phyloP scores from a whole-genome alignment of 345 rosid genomes.

The Salix arbutifolia region DNA sequence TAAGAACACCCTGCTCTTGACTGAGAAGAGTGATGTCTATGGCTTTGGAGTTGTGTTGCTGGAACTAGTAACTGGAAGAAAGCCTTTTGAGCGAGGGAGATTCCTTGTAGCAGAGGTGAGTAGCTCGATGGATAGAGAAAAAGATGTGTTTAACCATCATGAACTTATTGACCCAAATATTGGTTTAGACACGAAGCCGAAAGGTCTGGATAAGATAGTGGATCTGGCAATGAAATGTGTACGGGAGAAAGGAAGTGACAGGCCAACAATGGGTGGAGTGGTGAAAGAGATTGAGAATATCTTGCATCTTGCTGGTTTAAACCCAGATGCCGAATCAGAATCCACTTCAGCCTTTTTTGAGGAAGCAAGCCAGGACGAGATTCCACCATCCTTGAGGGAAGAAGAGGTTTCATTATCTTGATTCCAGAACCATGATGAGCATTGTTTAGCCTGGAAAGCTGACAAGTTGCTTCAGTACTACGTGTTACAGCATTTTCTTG shows the following conservation, averaged over 20 bases:
- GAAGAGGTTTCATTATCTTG: too few relatives aligned
- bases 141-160: slow-evolving; percentile 51
- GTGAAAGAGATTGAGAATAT: slow-evolving; percentile 29
- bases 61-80: slow-evolving; percentile 65
- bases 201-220: slow-evolving; percentile 19
- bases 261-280: slow-evolving; percentile 29
- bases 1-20: slow-evolving; percentile 79
- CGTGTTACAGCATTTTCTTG: too few relatives aligned
- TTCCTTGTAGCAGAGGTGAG: slow-evolving; percentile 77
- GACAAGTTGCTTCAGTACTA: too few relatives aligned
- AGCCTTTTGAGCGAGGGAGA: slow-evolving; percentile 71
- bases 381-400: too few relatives aligned
- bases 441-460: too few relatives aligned
- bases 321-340: slow-evolving; percentile 20
- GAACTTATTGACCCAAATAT: slow-evolving; percentile 62
- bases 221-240: slow-evolving; percentile 25
- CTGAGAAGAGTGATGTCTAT: slow-evolving; percentile 91
- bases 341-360: slow-evolving; percentile 11
- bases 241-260: slow-evolving; percentile 16
- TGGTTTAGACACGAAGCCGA: slow-evolving; percentile 37
- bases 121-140: slow-evolving; percentile 48
- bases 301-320: background rate
- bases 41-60: slow-evolving; percentile 84
- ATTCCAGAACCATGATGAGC: too few relatives aligned
- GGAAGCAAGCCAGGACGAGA: slow-evolving; percentile 13